phyloP scores from a whole-genome alignment of 1,139 yeast genomes.

The Insectozyma bohioensis region DNA sequence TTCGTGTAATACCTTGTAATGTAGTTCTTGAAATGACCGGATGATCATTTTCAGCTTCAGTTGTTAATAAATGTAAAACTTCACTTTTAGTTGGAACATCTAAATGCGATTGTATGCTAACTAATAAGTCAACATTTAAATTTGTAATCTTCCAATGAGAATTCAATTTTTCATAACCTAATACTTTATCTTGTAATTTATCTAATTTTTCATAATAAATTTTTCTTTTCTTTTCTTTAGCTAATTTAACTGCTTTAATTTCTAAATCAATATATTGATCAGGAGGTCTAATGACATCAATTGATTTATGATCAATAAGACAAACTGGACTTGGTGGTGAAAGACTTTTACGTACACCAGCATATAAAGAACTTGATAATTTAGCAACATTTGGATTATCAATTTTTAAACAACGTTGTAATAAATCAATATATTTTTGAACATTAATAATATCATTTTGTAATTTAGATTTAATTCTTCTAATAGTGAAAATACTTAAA shows the following conservation, averaged over 20 bases:
- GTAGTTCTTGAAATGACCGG: constrained; percentile 69
- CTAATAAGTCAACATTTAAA: constrained; percentile 54
- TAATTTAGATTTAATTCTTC: constrained; percentile 53
- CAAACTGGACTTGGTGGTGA: constrained; percentile 64
- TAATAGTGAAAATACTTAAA: constrained; percentile 53
- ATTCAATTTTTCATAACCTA: constrained; percentile 29
- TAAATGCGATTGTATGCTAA: constrained; percentile 54
- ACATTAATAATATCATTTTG: constrained; percentile 59
- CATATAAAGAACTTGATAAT: constrained; percentile 51
- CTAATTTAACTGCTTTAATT: constrained; percentile 53
- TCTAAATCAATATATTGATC: constrained; percentile 57
- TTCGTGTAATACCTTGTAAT: constrained; percentile 58
- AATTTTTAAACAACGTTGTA: constrained; percentile 57
- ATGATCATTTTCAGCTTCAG: constrained; percentile 64
- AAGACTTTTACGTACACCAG: constrained; percentile 45
- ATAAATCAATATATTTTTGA: constrained; percentile 43
- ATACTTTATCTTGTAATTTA: constrained; percentile 44
- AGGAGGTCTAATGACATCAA: constrained; percentile 63
- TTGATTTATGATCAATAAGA: constrained; percentile 43
- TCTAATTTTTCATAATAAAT: constrained; percentile 40
- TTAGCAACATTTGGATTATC: constrained; percentile 57
- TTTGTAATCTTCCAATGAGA: constrained; percentile 73
- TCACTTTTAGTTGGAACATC: constrained; percentile 49
- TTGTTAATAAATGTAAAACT: constrained; percentile 48
- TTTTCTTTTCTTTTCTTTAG: constrained; percentile 58